Evolutionary conservation across 2,329 filamentous ascomycete species (phyloP), one percentile per base, ranked within the genome.

Genomic region (Saccharata proteae): DNA sequence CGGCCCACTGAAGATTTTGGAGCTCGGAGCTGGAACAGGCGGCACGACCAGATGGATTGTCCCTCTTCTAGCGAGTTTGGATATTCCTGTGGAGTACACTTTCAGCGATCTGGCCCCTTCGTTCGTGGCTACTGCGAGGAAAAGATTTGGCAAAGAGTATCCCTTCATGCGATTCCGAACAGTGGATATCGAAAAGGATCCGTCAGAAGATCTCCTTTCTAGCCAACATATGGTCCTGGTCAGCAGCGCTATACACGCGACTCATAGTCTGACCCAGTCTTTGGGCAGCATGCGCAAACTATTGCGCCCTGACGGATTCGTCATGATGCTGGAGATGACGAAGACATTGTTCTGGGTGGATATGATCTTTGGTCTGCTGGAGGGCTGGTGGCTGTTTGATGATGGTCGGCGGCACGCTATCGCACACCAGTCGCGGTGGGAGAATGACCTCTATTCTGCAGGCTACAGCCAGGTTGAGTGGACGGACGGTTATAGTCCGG

Each of bases 361-460:
- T 35, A 24, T 58, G 6, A 43, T 57, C 12, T 52, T 55, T 29
- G 57, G 57, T 5, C 35, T 58, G 6, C 40, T 60, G 1, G 54
- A 57, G 15, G 57, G 55, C 3, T 59, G 57, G 56, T 59, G 57
- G 57, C 35, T 52, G 2, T 55, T 55, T 27, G 43, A 52, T 2
- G 54, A 58, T 35, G 53, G 40, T 10, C 45, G 51, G 2, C 13
- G 27, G 6, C 44, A 54, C 29, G 43, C 42, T 2, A 23, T 51
- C 1, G 38, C 33, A 0, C 18, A 16, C 4, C 34, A 42, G 12
- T 2, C 22, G 5, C 13, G 27, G 2, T 54, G 49, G 51, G 34
- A 46, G 6, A n/a, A 35, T 6, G 31, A 29, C 3, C 25, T 52
- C 11, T 37, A 36, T 13, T 19, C 30, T 11, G 38, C 38, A 6